These are phyloP conservation scores for Aureoboletus auriporus DNA, from an alignment of 768 basidiomycete genomes.

Conservation along the genomic window DNA sequence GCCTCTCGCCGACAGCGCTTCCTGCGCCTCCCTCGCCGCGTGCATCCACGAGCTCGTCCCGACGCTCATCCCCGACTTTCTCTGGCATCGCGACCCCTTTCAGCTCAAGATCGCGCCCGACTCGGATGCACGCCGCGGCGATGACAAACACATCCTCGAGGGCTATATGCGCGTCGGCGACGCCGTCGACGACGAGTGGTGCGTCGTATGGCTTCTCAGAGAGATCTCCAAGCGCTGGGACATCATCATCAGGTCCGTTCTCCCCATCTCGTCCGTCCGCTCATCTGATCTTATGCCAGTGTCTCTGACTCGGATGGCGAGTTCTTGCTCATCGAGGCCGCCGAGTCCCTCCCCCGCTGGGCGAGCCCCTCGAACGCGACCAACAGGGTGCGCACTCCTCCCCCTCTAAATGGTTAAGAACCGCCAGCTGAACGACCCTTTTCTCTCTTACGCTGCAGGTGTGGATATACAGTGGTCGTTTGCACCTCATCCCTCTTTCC, in stretches of 20 bases:
- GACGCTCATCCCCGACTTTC: constrained; percentile 50
- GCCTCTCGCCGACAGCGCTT: constrained; percentile 51
- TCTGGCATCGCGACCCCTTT: constrained; percentile 86
- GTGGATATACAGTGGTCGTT: constrained; percentile 79
- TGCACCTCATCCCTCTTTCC: constrained; percentile 84
- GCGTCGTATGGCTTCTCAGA: constrained; percentile 81
- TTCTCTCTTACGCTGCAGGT: constrained; percentile 53
- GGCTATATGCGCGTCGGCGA: constrained; percentile 92
- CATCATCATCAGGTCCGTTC: constrained; percentile 66
- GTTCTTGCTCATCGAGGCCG: constrained; percentile 94
- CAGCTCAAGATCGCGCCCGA: constrained; percentile 64
- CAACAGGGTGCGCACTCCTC: constrained; percentile 74
- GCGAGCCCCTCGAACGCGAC: constrained; percentile 86
- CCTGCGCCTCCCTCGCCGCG: constrained; percentile 62
- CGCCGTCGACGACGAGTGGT: constrained; percentile 98
- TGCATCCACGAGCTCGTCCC: constrained; percentile 60
- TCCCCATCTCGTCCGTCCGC: not conserved
- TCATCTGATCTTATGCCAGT: constrained; percentile 9
- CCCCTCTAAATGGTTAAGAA: constrained; percentile 29
- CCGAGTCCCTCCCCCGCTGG: constrained; percentile 85
- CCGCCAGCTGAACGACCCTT: constrained; percentile 27
- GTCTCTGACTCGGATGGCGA: constrained; percentile 92
- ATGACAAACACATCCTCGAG: constrained; percentile 57
- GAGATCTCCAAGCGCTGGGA: constrained; percentile 79
- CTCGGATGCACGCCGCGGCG: constrained; percentile 30